Evolutionary conservation across 2,329 filamentous ascomycete species (phyloP).

Genomic region (Tolypocladium cylindrosporum): DNA sequence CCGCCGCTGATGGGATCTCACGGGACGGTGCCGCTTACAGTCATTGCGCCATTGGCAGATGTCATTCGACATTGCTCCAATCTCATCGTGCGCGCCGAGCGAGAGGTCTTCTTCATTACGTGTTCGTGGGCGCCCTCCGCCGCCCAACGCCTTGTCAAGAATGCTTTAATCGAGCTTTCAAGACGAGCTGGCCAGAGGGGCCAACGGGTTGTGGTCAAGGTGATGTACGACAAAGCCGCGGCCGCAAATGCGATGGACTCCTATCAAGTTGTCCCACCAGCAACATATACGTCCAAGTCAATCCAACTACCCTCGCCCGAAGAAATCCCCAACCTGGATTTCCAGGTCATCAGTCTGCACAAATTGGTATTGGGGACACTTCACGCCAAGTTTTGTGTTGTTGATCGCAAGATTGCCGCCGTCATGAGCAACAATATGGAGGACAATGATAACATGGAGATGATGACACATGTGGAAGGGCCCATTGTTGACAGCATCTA

Average conservation of each 20-base stretch:
- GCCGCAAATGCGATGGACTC: constrained; percentile 55
- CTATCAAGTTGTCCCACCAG: constrained; percentile 48
- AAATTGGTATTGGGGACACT: constrained; percentile 62
- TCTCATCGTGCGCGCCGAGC: constrained; percentile 60
- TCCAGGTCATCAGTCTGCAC: constrained; percentile 67
- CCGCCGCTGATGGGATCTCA: constrained; percentile 40
- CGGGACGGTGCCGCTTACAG: constrained; percentile 57
- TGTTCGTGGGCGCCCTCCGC: constrained; percentile 67
- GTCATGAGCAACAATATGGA: constrained; percentile 72
- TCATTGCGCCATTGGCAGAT: constrained; percentile 49
- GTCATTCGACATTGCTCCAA: constrained; percentile 68
- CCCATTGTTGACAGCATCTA: constrained; percentile 68
- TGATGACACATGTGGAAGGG: constrained; percentile 69
- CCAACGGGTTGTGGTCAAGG: constrained; percentile 53
- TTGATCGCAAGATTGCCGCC: constrained; percentile 61
- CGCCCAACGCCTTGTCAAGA: constrained; percentile 56
- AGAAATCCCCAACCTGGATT: constrained; percentile 61
- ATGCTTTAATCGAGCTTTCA: constrained; percentile 61
- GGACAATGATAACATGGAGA: constrained; percentile 72
- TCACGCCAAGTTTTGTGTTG: constrained; percentile 68
- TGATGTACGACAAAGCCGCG: constrained; percentile 66
- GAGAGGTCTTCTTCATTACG: constrained; percentile 64
- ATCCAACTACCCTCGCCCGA: constrained; percentile 51
- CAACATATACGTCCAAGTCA: constrained; percentile 45
- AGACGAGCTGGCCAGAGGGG: constrained; percentile 49